Evolutionary conservation across 2,329 filamentous ascomycete genomes (phyloP), one percentile per base, ranked within the genome.

Genomic region (Rasamsonia emersonii): DNA sequence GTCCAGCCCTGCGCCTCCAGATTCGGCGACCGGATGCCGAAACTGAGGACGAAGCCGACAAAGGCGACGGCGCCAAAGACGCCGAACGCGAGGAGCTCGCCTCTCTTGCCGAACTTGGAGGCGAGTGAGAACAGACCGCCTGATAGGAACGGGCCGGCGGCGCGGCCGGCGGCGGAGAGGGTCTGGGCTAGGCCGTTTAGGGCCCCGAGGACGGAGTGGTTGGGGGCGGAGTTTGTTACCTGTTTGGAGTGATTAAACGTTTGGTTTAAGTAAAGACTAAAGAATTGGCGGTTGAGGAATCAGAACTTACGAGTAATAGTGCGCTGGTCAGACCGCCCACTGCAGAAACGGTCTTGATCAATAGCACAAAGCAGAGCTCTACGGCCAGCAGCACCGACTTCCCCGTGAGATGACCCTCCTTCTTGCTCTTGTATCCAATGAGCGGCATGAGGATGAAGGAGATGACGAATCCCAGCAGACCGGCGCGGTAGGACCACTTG

Each of bases 171-270:
- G 0, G 91, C 91, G 0, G 86, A 93, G 0, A 98, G 75, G 0
- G 86, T 94, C 58, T 98, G 91, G 0, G 91, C 91, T 18, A 96
- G 73, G 7, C 91, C 91, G 50, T 98, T 95, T 16, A 98, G 70
- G 0, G 85, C 86, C 3, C 91, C 91, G 0, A 98, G 72, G 1
- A 84, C 86, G 4, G 82, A 78, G 55, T 89, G 75, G 5, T 88
- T 86, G 0, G 86, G 84, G 0, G 86, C 85, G 1, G 84, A 93
- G 49, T 98, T 98, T 21, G 86, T 96, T 44, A 98, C 88, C 83
- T 89, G 41, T 9, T 23, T 16, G 4, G 15, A 45, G 14, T 17
- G 19, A 14, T 16, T 24, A 10, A 10, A 14, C 3, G 11, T 30
- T 1, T 10, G 4, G 13, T 13, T 36, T 13, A 30, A 15, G 21